Evolutionary conservation across 2,329 filamentous ascomycete genomes (phyloP).

Genomic region (Tolypocladium endophyticum): DNA sequence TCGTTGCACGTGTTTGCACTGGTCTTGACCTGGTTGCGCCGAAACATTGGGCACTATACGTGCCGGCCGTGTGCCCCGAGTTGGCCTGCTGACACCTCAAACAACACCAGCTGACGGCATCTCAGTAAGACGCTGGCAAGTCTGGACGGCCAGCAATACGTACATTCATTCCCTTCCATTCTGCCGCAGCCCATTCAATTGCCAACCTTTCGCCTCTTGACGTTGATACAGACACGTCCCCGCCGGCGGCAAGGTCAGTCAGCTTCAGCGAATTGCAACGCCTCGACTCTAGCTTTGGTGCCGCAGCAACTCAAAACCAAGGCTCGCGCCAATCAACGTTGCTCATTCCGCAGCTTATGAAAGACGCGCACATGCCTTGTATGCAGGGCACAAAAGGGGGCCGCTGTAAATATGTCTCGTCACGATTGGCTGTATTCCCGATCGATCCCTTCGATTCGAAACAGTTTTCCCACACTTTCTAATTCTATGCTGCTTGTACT

Average conservation of each 20-base stretch:
- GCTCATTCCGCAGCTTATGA: neutral
- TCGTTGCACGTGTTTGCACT: neutral
- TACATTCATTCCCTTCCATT: neutral
- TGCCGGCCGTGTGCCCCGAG: no score
- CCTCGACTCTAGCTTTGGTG: neutral
- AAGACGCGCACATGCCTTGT: neutral
- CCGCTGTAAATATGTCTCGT: neutral
- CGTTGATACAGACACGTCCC: neutral
- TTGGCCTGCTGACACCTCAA: no score
- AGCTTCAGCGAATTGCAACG: neutral
- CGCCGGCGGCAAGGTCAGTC: neutral
- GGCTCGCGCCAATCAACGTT: neutral
- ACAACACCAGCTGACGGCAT: neutral
- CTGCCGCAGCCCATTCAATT: neutral
- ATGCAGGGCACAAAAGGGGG: neutral
- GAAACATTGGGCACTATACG: no score
- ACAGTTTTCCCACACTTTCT: neutral
- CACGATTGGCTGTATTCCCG: neutral
- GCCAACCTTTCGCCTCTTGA: neutral
- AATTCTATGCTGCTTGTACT: constrained; percentile 11
- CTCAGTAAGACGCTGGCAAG: neutral
- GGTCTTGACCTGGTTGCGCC: no score
- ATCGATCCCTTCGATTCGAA: neutral
- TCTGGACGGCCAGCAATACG: neutral
- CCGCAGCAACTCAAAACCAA: neutral